These are phyloP conservation scores for Barnettozyma sucrosica DNA, from an alignment of 805 yeast genomes.

Conservation along the genomic window DNA sequence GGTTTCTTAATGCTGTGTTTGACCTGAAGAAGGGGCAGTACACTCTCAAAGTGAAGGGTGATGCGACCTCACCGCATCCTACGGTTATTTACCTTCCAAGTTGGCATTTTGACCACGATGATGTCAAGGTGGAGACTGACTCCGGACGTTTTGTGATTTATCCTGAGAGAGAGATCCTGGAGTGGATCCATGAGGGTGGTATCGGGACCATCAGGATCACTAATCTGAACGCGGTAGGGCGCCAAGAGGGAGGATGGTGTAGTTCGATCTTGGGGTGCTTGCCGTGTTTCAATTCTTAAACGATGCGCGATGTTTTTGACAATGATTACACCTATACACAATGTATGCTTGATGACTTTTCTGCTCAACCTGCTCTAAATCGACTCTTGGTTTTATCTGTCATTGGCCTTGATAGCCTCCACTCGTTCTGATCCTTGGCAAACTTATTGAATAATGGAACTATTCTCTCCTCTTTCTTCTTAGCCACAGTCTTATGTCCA, in stretches of 20 bases:
- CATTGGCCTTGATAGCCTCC: constrained; percentile 10
- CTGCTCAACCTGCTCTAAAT: constrained; percentile 5
- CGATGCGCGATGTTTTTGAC: not conserved
- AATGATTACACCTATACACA: not conserved
- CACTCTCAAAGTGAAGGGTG: constrained; percentile 38
- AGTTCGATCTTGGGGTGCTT: constrained; percentile 5
- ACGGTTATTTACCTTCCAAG: constrained; percentile 66
- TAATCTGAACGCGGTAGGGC: not conserved
- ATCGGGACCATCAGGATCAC: constrained; percentile 29
- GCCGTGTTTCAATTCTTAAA: constrained; percentile 3
- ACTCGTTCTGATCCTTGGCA: constrained; percentile 9
- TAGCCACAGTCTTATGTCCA: constrained; percentile 12
- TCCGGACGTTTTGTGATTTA: constrained; percentile 54
- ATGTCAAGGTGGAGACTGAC: constrained; percentile 42
- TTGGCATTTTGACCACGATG: constrained; percentile 57
- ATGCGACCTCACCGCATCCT: constrained; percentile 30
- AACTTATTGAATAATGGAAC: constrained; percentile 12
- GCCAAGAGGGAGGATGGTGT: not conserved
- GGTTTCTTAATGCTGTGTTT: constrained; percentile 48
- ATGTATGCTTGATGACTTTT: too few species aligned
- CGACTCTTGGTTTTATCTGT: constrained; percentile 5
- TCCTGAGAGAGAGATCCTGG: constrained; percentile 46
- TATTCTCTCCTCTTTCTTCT: constrained; percentile 13
- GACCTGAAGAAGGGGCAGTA: constrained; percentile 45
- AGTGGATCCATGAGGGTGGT: constrained; percentile 63